phyloP scores from a whole-genome alignment of 345 rosid genomes.

The Citrus glauca region DNA sequence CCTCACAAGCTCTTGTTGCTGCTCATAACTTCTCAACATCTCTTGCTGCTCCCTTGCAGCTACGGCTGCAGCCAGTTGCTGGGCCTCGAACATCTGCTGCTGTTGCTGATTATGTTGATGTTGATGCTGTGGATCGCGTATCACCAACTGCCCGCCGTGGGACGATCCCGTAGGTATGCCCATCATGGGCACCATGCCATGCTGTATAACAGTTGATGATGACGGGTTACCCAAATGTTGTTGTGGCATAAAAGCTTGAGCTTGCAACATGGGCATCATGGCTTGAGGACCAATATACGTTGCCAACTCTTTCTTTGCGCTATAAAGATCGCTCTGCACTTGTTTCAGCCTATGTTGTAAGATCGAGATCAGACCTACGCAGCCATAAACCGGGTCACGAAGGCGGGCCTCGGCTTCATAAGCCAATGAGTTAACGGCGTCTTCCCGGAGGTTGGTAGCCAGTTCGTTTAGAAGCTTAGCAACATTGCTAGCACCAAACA shows the following conservation, averaged over 20 bases:
- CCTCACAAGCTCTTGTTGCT: constrained; percentile 43
- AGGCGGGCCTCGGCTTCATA: constrained; percentile 81
- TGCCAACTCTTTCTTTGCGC: constrained; percentile 59
- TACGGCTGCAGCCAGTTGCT: constrained; percentile 51
- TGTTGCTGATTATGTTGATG: constrained; percentile 37
- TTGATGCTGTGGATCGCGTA: constrained; percentile 33
- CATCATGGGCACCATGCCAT: constrained; percentile 44
- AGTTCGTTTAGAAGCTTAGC: constrained; percentile 70
- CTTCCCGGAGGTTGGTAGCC: constrained; percentile 46
- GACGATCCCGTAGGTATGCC: constrained; percentile 35
- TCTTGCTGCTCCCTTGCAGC: constrained; percentile 63
- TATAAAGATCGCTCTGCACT: constrained; percentile 41
- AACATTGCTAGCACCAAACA: constrained; percentile 76
- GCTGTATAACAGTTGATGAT: constrained; percentile 26
- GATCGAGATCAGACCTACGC: constrained; percentile 68
- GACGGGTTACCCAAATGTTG: constrained; percentile 39
- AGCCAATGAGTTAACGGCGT: constrained; percentile 71
- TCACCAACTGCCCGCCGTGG: constrained; percentile 27
- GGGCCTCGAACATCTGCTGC: constrained; percentile 58
- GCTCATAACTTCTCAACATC: constrained; percentile 54
- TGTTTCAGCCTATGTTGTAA: constrained; percentile 63
- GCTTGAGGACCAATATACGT: constrained; percentile 46
- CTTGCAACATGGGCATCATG: constrained; percentile 39
- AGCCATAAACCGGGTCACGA: constrained; percentile 83
- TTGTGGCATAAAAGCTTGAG: constrained; percentile 22